Percentiles rank a stretch among this genome's conserved stretches.
Evolutionary conservation across 306 rosid genomes (phyloP).

Genomic region (Casuarina glauca): DNA sequence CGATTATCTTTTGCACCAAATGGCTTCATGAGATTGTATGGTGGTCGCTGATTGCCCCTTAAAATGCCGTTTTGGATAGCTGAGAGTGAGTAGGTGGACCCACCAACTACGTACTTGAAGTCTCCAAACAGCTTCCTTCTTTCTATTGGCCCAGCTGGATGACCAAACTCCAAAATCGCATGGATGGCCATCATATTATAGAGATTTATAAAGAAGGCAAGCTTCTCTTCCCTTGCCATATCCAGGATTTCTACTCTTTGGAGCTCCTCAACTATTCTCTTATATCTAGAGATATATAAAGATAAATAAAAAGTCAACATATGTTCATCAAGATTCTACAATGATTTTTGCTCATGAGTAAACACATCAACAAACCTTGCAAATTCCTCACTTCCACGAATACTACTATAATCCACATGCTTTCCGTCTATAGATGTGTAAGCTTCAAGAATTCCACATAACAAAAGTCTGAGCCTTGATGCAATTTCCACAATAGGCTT

Average conservation of each 20-base stretch:
- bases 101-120: constrained; percentile 81
- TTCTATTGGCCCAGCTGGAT: constrained; percentile 78
- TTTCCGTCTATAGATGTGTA: constrained; percentile 70
- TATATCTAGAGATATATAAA: constrained; percentile 50
- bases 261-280: constrained; percentile 91
- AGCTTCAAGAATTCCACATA: constrained; percentile 77
- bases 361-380: constrained; percentile 62
- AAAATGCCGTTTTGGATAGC: constrained; percentile 90
- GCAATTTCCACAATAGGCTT: constrained; percentile 77
- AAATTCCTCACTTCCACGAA: constrained; percentile 90
- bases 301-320: constrained; percentile 9
- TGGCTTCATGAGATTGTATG: constrained; percentile 84
- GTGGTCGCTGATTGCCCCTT: constrained; percentile 91
- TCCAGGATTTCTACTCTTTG: constrained; percentile 79
- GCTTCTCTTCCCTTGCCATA: constrained; percentile 79
- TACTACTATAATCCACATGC: constrained; percentile 69
- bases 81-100: constrained; percentile 80
- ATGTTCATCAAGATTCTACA: constrained; percentile 19
- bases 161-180: constrained; percentile 72
- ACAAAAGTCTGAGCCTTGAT: constrained; percentile 73
- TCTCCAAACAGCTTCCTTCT: constrained; percentile 76
- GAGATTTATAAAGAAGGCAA: constrained; percentile 91
- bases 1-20: constrained; percentile 82
- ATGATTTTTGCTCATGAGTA: neutral
- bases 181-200: constrained; percentile 96